phyloP scores from a whole-genome alignment of 169 alveolate species.

The Cryptosporidium felis region DNA sequence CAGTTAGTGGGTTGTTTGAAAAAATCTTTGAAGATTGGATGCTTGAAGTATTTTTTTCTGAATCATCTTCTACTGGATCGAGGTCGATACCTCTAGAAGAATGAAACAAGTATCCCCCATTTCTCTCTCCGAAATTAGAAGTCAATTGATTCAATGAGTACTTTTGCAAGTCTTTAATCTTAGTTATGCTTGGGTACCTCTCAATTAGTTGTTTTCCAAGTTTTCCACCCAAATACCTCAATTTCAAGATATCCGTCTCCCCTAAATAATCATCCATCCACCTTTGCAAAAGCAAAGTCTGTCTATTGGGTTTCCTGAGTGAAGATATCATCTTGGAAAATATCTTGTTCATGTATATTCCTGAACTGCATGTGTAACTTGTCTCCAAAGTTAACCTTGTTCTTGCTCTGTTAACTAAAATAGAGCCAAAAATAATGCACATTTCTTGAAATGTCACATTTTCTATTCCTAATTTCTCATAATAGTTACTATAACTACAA shows the following conservation, averaged over 20 bases:
- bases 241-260: conserved; percentile 7
- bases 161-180: conserved; percentile 20
- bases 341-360: conserved; percentile 18
- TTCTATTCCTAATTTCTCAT: not conserved
- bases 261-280: conserved; percentile 24
- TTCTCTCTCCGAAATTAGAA: conserved; percentile 29
- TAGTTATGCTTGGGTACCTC: conserved; percentile 1
- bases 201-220: conserved; percentile 21
- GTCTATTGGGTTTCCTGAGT: conserved; percentile 33
- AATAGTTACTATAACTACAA: not conserved
- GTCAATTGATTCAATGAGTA: not conserved
- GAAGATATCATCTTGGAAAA: conserved; percentile 48
- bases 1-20: not conserved
- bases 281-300: conserved; percentile 5
- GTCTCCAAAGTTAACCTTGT: conserved; percentile 5
- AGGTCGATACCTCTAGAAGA: conserved; percentile 50
- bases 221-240: conserved; percentile 66
- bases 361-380: conserved; percentile 60
- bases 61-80: conserved; percentile 16
- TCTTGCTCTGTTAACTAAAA: conserved; percentile 41
- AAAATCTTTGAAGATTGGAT: conserved; percentile 45
- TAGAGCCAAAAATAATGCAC: conserved; percentile 23
- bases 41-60: not conserved
- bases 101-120: conserved; percentile 47
- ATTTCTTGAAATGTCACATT: conserved; percentile 32